Base-by-base conservation (phyloP, 2,329 filamentous ascomycete species). In the Cyanodermella asteris region DNA sequence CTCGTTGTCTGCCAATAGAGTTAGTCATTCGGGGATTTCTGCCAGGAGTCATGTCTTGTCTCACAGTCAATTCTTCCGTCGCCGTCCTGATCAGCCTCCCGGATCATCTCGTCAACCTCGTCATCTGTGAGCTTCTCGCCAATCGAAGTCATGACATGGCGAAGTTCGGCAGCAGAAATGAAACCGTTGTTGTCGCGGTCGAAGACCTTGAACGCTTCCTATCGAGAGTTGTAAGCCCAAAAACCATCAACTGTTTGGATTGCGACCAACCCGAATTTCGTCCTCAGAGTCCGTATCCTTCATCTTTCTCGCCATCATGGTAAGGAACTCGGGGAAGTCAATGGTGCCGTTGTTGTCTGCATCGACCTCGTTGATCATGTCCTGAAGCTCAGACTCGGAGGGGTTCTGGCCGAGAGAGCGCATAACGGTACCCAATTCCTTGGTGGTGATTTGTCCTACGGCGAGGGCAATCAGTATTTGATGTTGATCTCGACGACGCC, bases 271-370 rank as follows among this genome's bases (percentile, higher is more conserved):
- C 41, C 77, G 69, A 40, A 87, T 87, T 50, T 87, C 77, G 55
- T 87, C 77, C 54, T 87, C 77, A 24, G 76, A 84, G 46, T 87
- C 77, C 38, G 77, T 87, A 43, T 84, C 77, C 62, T 84, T 84
- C 77, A 87, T 87, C 59, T 87, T 87, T 45, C 77, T 69, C 31
- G 77, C 77, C 77, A 87, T 87, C 77, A 87, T 87, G 35, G 77
- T 87, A 33, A 87, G 60, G 54, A 87, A 87, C 47, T 87, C 77
- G 45, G 77, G 77, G 50, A 87, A 87, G 50, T 87, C 77, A 44
- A 87, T 87, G 38, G 77, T 87, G 53, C 77, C 77, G 46, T 84
- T 87, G 65, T 84, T 87, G 57, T 87, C 77, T 42, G 76, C 76
- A 43, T 87, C 77, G 36, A 87, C 77, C 58, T 87, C 77, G 55